Conservation (phyloP, 805 yeast species). For the Brettanomyces bruxellensis region DNA sequence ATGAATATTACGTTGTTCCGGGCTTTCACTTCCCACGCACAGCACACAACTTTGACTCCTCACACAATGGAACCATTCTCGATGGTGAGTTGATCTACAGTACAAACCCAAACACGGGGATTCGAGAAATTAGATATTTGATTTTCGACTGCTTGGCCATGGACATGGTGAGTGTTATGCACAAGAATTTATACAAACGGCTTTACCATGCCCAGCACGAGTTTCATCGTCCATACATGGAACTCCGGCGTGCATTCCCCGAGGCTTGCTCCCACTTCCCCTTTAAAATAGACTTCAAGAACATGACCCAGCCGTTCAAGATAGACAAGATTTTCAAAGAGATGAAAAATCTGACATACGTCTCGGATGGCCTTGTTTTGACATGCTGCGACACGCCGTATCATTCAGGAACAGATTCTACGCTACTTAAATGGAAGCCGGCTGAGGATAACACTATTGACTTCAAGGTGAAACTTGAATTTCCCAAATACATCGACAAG, state of each 20-base stretch:
- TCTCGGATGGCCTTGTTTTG: constrained; percentile 88
- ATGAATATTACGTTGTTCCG: constrained; percentile 75
- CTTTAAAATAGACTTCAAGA: constrained; percentile 76
- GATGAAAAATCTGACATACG: constrained; percentile 69
- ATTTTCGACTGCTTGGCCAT: constrained; percentile 88
- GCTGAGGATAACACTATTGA: constrained; percentile 92
- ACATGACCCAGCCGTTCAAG: constrained; percentile 78
- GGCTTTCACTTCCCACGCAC: constrained; percentile 73
- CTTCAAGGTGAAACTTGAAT: constrained; percentile 60
- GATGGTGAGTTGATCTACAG: constrained; percentile 93
- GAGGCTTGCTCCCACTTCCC: constrained; percentile 71
- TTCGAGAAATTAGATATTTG: constrained; percentile 65
- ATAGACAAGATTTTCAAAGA: constrained; percentile 66
- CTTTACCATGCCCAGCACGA: constrained; percentile 78
- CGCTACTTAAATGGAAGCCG: constrained; percentile 93
- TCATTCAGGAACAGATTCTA: constrained; percentile 77
- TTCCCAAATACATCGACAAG: constrained; percentile 50
- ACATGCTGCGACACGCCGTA: constrained; percentile 89
- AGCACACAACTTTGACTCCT: constrained; percentile 37
- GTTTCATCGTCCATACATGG: constrained; percentile 74
- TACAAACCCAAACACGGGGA: constrained; percentile 40
- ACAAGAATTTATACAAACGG: constrained; percentile 68
- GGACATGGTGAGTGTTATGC: constrained; percentile 63
- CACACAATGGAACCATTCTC: constrained; percentile 79
- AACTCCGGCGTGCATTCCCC: constrained; percentile 60